A percentile compares a stretch with the other conserved stretches of the same genome.
phyloP scores from a whole-genome alignment of 169 alveolate species.

The Eimeria acervulina region DNA sequence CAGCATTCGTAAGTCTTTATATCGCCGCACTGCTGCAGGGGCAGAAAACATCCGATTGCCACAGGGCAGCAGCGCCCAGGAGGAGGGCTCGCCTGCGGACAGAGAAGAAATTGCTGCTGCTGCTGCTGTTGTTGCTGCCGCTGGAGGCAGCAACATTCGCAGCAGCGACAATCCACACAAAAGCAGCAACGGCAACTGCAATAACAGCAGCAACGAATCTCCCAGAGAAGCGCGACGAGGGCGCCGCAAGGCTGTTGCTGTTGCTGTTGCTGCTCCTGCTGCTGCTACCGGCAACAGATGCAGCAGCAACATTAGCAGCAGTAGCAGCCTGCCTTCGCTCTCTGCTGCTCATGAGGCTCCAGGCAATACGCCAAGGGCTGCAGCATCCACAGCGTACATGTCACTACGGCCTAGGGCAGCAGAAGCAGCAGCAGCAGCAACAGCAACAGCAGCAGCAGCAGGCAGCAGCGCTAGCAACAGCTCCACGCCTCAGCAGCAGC shows the following conservation, averaged over 20 bases:
- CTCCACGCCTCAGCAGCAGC: no score
- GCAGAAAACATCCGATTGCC: neutral
- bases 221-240: neutral
- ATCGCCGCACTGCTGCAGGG: neutral
- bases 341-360: neutral
- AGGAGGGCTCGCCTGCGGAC: neutral
- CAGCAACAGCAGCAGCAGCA: slow-evolving; percentile 4
- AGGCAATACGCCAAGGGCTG: neutral
- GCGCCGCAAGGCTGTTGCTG: neutral
- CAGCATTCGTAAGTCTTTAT: neutral
- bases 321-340: neutral
- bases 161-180: neutral
- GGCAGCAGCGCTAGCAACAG: no score
- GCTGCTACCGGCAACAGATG: neutral
- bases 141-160: no score
- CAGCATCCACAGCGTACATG: neutral
- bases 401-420: neutral
- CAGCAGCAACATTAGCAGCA: slow-evolving; percentile 2
- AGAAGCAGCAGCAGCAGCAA: slow-evolving; percentile 3
- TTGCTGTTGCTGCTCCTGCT: no score
- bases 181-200: neutral
- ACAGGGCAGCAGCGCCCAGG: neutral
- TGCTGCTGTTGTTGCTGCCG: neutral
- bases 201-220: neutral
- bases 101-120: neutral